Conservation (phyloP, 2,329 filamentous ascomycete species). For the Venturia nashicola region DNA sequence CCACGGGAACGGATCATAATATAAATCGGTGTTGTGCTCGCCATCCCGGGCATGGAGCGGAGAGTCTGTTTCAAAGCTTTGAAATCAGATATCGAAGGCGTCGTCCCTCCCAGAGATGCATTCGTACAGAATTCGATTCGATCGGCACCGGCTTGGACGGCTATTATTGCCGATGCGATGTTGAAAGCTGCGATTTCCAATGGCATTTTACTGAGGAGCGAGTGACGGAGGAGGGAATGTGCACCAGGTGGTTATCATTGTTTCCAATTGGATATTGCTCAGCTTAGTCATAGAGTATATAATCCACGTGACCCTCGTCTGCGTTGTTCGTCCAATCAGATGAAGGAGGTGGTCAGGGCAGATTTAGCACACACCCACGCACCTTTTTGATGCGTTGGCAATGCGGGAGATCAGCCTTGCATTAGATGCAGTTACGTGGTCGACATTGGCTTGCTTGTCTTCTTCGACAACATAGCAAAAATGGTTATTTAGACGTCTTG, state of each 20-base stretch:
- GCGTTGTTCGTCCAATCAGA: background rate
- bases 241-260: background rate
- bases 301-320: too few species aligned
- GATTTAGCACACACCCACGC: too few species aligned
- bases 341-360: background rate
- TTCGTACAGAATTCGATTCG: constrained; percentile 4
- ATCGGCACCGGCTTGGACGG: background rate
- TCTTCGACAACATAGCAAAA: background rate
- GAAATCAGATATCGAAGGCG: background rate
- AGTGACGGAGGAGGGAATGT: too few species aligned
- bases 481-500: background rate
- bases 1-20: constrained; percentile 42
- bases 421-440: background rate
- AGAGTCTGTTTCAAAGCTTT: background rate
- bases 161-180: background rate
- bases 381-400: background rate
- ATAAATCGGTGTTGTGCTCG: constrained; percentile 29
- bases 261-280: background rate
- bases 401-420: constrained; percentile 3
- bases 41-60: background rate
- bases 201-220: background rate
- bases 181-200: constrained; percentile 8
- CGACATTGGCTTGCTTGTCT: background rate
- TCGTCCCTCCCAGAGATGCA: background rate
- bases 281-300: too few species aligned